Conservation (phyloP, 2,329 filamentous ascomycete species). For the Botrytis sinoallii region DNA sequence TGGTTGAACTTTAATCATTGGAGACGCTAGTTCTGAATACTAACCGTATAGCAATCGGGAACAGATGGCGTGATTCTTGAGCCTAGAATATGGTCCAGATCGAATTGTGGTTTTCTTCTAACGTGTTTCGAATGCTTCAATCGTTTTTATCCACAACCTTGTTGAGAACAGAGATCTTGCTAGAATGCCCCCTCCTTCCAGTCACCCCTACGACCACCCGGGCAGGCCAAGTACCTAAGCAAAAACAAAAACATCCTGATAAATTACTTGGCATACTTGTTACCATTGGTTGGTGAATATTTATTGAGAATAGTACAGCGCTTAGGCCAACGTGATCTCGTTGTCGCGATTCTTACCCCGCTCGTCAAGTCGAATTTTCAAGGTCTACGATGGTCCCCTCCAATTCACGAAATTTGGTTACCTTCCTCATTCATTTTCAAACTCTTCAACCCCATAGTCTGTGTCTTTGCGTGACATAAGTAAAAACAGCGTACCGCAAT, state of each 20-base stretch:
- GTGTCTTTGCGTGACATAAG: not conserved
- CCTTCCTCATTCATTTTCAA: not conserved
- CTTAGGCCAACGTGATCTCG: not conserved
- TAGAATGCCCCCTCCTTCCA: not conserved
- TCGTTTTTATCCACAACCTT: not conserved
- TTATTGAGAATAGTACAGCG: not conserved
- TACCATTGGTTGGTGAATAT: not conserved
- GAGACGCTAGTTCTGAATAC: not conserved
- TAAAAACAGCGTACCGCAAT: not conserved
- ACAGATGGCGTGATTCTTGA: not conserved
- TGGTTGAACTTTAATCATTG: not conserved
- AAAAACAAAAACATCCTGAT: not conserved
- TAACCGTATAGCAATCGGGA: not conserved
- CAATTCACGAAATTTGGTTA: rapidly evolving
- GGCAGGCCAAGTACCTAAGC: not conserved
- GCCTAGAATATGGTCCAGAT: not conserved
- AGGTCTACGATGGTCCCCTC: not conserved
- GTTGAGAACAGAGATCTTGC: not conserved
- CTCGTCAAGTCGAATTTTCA: not conserved
- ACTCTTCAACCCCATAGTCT: not conserved
- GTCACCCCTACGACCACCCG: not conserved
- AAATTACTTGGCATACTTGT: not conserved
- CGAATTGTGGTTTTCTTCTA: not conserved
- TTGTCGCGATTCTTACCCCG: not conserved
- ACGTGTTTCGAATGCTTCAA: not conserved